Evolutionary conservation across 805 yeast genomes (phyloP).

Genomic region (Saccharomycopsis sp.): DNA sequence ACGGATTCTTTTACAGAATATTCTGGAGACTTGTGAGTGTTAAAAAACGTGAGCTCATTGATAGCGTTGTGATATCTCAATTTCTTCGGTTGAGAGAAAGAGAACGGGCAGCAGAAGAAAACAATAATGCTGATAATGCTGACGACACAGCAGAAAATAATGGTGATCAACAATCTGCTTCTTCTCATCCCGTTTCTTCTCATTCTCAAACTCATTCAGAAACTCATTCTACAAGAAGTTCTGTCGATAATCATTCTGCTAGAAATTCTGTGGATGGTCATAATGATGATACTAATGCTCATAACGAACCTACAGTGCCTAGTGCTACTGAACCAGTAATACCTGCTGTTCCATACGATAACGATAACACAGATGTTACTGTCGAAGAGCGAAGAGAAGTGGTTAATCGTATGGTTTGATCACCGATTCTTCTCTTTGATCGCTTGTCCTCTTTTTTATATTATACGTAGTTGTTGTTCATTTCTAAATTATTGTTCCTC

Average conservation of each 20-base stretch:
- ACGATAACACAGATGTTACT: not conserved
- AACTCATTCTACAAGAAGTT: too few species aligned
- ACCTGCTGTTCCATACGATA: not conserved
- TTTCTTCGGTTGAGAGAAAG: not conserved
- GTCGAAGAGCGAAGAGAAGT: not conserved
- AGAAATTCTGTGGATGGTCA: too few species aligned
- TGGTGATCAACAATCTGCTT: too few species aligned
- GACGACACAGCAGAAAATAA: too few species aligned
- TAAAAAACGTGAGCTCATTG: slow-evolving; percentile 38
- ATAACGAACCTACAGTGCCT: not conserved
- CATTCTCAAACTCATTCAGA: too few species aligned
- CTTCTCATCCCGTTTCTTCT: too few species aligned
- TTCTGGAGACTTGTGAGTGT: slow-evolving; percentile 59
- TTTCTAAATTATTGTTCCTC: too few species aligned
- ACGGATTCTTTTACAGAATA: slow-evolving; percentile 27
- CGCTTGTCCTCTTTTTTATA: too few species aligned
- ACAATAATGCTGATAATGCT: not conserved
- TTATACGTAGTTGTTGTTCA: too few species aligned
- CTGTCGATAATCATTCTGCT: too few species aligned
- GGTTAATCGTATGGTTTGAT: not conserved
- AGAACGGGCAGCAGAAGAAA: not conserved
- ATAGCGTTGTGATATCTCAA: slow-evolving; percentile 41
- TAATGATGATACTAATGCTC: not conserved
- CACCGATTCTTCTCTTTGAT: too few species aligned
- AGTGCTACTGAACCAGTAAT: not conserved